Evolutionary conservation across 179 eudicot genomes (phyloP).

Genomic region (Nepenthes alata): DNA sequence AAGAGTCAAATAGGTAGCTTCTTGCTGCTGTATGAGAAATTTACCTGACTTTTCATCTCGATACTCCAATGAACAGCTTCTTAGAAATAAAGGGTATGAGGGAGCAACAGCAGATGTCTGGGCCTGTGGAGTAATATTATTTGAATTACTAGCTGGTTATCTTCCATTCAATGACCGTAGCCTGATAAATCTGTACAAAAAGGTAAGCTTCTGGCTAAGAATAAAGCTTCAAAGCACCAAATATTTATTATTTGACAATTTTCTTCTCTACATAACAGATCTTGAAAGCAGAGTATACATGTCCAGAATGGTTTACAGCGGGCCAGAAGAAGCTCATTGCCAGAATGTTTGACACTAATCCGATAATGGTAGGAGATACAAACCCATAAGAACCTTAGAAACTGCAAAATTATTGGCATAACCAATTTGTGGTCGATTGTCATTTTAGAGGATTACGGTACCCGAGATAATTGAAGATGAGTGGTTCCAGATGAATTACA

Average conservation of each 20-base stretch:
- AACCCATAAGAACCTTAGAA: not conserved
- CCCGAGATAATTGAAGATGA: constrained; percentile 37
- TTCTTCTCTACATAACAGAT: constrained; percentile 20
- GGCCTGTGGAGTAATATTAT: constrained; percentile 55
- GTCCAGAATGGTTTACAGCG: constrained; percentile 43
- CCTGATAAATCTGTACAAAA: constrained; percentile 33
- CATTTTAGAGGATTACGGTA: constrained; percentile 34
- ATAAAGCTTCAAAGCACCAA: not conserved
- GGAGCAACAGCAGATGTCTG: constrained; percentile 56
- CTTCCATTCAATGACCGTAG: constrained; percentile 36
- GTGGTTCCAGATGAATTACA: constrained; percentile 46
- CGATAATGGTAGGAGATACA: constrained; percentile 24
- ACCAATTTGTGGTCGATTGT: constrained; percentile 7
- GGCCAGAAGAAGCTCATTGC: constrained; percentile 33
- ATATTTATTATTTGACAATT: not conserved
- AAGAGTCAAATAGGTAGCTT: not conserved
- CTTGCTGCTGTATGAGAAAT: not conserved
- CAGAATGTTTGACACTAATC: constrained; percentile 27
- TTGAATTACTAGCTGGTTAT: constrained; percentile 40
- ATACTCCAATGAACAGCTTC: constrained; percentile 22
- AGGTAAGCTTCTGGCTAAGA: constrained; percentile 15
- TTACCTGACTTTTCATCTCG: constrained; percentile 6
- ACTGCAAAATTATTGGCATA: not conserved
- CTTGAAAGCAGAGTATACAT: constrained; percentile 28
- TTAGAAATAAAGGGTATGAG: constrained; percentile 35